phyloP scores from a whole-genome alignment of 768 basidiomycete genomes.

The Piloderma croceum region DNA sequence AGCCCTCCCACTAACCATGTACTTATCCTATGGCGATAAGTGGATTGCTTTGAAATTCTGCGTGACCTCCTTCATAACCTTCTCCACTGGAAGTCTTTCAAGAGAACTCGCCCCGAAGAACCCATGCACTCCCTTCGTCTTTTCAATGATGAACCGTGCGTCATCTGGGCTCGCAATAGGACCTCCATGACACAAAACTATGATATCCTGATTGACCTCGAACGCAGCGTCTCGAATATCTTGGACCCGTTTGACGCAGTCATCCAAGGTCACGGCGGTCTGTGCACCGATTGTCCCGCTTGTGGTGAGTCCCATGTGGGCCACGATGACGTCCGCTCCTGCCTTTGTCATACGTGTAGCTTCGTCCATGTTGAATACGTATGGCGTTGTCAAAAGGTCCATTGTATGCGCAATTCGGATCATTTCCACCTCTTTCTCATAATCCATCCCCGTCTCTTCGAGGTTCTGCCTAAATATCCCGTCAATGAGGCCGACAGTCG shows the following conservation, averaged over 20 bases:
- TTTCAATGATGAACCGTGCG: conserved; percentile 16
- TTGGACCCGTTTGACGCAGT: conserved; percentile 17
- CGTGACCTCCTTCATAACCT: conserved; percentile 15
- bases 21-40: too few species aligned
- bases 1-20: too few species aligned
- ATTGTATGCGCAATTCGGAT: conserved; percentile 19
- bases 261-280: conserved; percentile 17
- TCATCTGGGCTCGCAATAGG: conserved; percentile 21
- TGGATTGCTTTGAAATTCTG: conserved; percentile 20
- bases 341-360: conserved; percentile 19
- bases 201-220: conserved; percentile 14
- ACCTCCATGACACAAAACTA: conserved; percentile 21
- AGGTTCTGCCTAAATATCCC: conserved; percentile 23
- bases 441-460: conserved; percentile 26
- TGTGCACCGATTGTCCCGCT: conserved; percentile 21
- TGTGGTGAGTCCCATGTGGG: conserved; percentile 26
- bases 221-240: conserved; percentile 15
- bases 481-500: conserved; percentile 24
- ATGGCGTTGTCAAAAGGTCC: conserved; percentile 22
- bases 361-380: conserved; percentile 23
- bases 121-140: conserved; percentile 14
- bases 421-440: conserved; percentile 27
- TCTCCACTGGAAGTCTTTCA: conserved; percentile 21
- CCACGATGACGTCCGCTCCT: conserved; percentile 22
- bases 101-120: conserved; percentile 25